These are phyloP conservation scores for Gynochthodes officinalis DNA, from an alignment of 257 asterid species.

Conservation along the genomic window DNA sequence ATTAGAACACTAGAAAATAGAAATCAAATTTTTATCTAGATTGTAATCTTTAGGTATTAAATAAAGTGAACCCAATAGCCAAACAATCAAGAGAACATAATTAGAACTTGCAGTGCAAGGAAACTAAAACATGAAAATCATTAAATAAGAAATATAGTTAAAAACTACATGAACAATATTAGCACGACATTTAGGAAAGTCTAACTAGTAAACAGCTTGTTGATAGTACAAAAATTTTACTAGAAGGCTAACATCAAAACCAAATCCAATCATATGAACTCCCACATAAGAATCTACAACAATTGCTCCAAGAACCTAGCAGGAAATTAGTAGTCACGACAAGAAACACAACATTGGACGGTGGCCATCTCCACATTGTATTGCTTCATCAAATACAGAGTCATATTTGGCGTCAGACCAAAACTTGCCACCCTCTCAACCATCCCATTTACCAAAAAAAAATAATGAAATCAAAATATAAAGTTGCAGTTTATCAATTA, in stretches of 20 bases:
- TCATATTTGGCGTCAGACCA: constrained; percentile 61
- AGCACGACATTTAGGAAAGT: neutral
- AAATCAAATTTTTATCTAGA: neutral
- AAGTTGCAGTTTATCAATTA: no score
- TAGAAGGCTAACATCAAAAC: constrained; percentile 54
- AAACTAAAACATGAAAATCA: neutral
- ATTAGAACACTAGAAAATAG: neutral
- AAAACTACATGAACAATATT: neutral
- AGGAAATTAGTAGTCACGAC: constrained; percentile 62
- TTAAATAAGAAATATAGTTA: neutral
- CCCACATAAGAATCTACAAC: constrained; percentile 71
- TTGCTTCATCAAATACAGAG: constrained; percentile 49
- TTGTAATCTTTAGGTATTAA: neutral
- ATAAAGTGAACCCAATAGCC: neutral
- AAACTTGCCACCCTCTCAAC: constrained; percentile 55
- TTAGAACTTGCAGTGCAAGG: neutral
- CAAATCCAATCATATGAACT: constrained; percentile 56
- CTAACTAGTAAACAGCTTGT: neutral
- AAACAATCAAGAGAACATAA: neutral
- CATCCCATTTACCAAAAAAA: constrained; percentile 44
- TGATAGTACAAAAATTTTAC: constrained; percentile 25
- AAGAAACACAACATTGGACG: constrained; percentile 57
- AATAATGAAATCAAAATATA: no score
- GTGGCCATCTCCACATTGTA: constrained; percentile 59
- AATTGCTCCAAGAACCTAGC: constrained; percentile 66